Conservation (phyloP, 768 basidiomycete species). For the Leccinum fibrillosum region DNA sequence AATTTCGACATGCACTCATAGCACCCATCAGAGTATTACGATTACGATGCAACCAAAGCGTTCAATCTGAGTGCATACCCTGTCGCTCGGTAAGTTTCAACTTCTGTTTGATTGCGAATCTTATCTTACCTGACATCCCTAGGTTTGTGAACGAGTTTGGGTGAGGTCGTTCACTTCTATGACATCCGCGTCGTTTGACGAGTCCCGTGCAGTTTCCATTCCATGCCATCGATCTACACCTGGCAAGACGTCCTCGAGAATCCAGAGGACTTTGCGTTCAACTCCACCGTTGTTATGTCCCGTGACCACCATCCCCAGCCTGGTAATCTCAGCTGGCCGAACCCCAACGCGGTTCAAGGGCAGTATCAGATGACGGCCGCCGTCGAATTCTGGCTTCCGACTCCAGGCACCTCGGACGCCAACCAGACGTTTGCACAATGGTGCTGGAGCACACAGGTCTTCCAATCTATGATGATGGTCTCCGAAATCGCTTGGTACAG, state of each 20-base stretch:
- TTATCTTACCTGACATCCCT: neutral
- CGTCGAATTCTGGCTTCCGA: slow-evolving; percentile 55
- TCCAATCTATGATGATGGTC: slow-evolving; percentile 59
- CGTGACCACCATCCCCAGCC: slow-evolving; percentile 57
- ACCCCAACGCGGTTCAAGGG: slow-evolving; percentile 51
- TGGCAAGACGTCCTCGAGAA: slow-evolving; percentile 55
- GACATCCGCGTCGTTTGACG: neutral
- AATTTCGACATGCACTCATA: neutral
- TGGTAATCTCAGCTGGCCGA: slow-evolving; percentile 49
- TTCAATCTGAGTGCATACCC: slow-evolving; percentile 56
- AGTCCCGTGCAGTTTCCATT: slow-evolving; percentile 45
- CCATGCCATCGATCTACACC: slow-evolving; percentile 59
- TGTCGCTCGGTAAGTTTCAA: slow-evolving; percentile 36
- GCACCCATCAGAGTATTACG: slow-evolving; percentile 45
- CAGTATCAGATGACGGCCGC: slow-evolving; percentile 51
- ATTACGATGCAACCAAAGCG: slow-evolving; percentile 50
- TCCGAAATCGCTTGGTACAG: slow-evolving; percentile 59
- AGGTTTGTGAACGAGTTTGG: slow-evolving; percentile 62
- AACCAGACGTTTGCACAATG: slow-evolving; percentile 63
- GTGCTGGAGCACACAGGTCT: slow-evolving; percentile 61
- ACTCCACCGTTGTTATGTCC: slow-evolving; percentile 53
- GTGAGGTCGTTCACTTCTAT: slow-evolving; percentile 24
- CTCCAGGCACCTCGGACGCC: slow-evolving; percentile 42
- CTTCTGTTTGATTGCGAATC: neutral
- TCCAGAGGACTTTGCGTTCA: slow-evolving; percentile 53